These are phyloP conservation scores for Phlebiopsis flavidoalba DNA, from an alignment of 768 basidiomycete species.

Conservation along the genomic window DNA sequence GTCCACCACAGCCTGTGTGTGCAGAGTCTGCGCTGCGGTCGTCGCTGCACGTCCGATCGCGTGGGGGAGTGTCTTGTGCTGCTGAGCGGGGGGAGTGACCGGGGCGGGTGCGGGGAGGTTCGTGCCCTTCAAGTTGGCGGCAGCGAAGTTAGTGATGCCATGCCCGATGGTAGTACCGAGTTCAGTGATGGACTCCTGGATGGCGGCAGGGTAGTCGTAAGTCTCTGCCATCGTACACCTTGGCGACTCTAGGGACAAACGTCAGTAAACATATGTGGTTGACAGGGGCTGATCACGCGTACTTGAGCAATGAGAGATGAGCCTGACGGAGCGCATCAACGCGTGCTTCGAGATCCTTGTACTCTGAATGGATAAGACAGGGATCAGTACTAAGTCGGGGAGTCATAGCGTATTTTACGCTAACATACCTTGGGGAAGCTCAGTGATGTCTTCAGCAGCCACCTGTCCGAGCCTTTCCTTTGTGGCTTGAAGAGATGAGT, in stretches of 20 bases:
- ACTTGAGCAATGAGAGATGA: slow-evolving; percentile 78
- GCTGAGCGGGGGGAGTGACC: slow-evolving; percentile 46
- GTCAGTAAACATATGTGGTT: background rate
- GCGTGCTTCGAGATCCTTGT: slow-evolving; percentile 91
- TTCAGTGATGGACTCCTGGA: slow-evolving; percentile 78
- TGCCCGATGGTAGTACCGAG: slow-evolving; percentile 65
- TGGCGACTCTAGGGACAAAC: slow-evolving; percentile 59
- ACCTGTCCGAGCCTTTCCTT: slow-evolving; percentile 86
- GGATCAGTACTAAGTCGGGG: background rate
- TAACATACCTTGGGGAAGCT: slow-evolving; percentile 72
- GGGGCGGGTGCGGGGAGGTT: slow-evolving; percentile 75
- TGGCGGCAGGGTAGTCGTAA: slow-evolving; percentile 87
- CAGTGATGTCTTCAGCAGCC: slow-evolving; percentile 89
- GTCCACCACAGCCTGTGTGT: slow-evolving; percentile 39
- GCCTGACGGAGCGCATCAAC: slow-evolving; percentile 87
- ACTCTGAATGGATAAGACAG: slow-evolving; percentile 53
- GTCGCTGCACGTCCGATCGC: slow-evolving; percentile 83
- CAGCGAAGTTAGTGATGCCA: slow-evolving; percentile 79
- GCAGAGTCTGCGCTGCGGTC: slow-evolving; percentile 45
- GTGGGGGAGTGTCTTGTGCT: slow-evolving; percentile 96
- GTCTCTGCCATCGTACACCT: slow-evolving; percentile 84
- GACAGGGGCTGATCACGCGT: slow-evolving; percentile 19
- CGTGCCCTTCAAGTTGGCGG: slow-evolving; percentile 84
- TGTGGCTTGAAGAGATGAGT: slow-evolving; percentile 79
- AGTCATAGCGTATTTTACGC: background rate